A percentile compares a stretch with the other conserved stretches of the same genome.
phyloP scores from a whole-genome alignment of 768 basidiomycete species.

The Sistotremastrum suecicum region DNA sequence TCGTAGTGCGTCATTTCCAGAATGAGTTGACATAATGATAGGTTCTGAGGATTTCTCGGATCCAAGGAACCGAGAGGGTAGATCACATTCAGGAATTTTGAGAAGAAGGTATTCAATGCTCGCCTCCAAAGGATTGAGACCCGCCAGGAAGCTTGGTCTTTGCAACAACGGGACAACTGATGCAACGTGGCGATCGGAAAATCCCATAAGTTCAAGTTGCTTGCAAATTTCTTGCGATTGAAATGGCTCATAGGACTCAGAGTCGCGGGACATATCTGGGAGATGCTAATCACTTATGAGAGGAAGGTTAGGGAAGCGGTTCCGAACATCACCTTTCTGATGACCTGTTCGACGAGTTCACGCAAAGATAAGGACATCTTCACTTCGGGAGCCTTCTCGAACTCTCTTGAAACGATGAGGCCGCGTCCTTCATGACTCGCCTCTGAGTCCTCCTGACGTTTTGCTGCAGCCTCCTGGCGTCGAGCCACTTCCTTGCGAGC shows the following conservation, averaged over 20 bases:
- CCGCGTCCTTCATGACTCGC: not conserved
- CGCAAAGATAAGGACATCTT: conserved; percentile 67
- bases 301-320: too few relatives aligned
- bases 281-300: too few relatives aligned
- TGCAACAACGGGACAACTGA: too few relatives aligned
- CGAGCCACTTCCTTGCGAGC: conserved; percentile 54
- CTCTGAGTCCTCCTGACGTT: conserved; percentile 23
- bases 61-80: conserved; percentile 61
- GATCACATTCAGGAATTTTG: conserved; percentile 74
- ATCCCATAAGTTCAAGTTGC: too few relatives aligned
- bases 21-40: conserved; percentile 52
- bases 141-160: conserved; percentile 38
- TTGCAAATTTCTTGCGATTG: not conserved
- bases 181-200: too few relatives aligned
- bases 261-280: not conserved
- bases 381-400: conserved; percentile 51
- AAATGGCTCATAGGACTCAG: conserved; percentile 16
- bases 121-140: conserved; percentile 55
- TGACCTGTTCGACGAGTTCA: conserved; percentile 66
- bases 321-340: conserved; percentile 44
- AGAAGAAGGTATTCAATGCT: conserved; percentile 76
- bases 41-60: conserved; percentile 50
- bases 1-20: conserved; percentile 48
- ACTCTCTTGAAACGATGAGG: conserved; percentile 19
- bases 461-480: conserved; percentile 42